Base-by-base conservation (phyloP, 2,329 filamentous ascomycete species). In the Nigrospora sphaerica region DNA sequence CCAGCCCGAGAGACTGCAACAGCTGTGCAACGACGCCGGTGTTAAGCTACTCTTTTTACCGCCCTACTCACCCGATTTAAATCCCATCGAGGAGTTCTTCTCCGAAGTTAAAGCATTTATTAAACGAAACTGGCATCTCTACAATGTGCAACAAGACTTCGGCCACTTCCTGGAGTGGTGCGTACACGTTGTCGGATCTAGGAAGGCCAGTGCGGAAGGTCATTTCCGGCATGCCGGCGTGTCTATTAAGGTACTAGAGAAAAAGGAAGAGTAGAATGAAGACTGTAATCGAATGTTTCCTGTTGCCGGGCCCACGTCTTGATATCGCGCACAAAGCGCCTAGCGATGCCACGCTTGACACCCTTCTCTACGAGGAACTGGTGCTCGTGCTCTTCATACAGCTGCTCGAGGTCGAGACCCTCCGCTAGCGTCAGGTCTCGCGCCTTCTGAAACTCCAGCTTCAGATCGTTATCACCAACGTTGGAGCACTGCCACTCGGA, bases 391-490 rank as follows among this genome's bases (percentile, higher is more conserved):
- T 45, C 38, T 4, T 17, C 36, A 13, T 48, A 19, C 13, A 47
- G 11, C 36, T 36, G 13, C 6, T 47, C 36, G 6, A 36, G 36
- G 18, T 18, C 9, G 35, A 19, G 7, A 40, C 19, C 31, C n/a
- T 34, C 41, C 7, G 31, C 41, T 9, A 28, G 23, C 23, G 7
- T 28, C 7, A 42, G 16, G 16, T 28, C 13, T 14, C 12, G 13
- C 19, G 33, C 18, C 10, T 39, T 31, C 10, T 37, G 32, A 12
- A 31, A 17, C 9, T 46, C 37, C 13, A 43, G 35, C 40, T 38
- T 47, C 10, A 13, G 55, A 50, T 49, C 55, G 53, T 45, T 61
- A 53, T 57, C 52, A 39, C 54, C 55, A 38, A 58, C 46, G 17
- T 36, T 36, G 7, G 34, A 36, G 34, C 34, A 17, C 34, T 36